These are phyloP conservation scores for Pseudozyma tsukubaensis DNA, from an alignment of 1,284 basidiomycete genomes.

Conservation along the genomic window DNA sequence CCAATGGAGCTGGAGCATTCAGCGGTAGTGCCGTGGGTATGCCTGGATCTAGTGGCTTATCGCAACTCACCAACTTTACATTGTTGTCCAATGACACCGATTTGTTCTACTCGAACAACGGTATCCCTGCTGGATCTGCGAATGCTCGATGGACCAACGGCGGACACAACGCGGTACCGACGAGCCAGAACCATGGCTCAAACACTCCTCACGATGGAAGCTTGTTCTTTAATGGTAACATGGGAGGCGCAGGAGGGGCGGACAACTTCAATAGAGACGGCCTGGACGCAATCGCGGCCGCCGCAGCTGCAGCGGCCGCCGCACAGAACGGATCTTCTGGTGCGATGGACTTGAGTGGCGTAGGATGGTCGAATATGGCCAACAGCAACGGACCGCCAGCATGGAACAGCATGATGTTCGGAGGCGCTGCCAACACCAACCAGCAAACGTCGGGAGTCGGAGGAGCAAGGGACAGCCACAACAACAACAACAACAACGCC, in stretches of 20 bases:
- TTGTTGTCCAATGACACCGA: slow-evolving; percentile 33
- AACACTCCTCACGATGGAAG: slow-evolving; percentile 1
- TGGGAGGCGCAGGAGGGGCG: neutral
- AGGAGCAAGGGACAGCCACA: slow-evolving; percentile 2
- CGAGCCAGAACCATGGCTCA: neutral
- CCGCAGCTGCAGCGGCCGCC: slow-evolving; percentile 26
- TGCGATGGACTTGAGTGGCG: neutral
- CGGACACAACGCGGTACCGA: neutral
- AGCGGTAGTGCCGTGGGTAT: too few species aligned
- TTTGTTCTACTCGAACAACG: slow-evolving; percentile 23
- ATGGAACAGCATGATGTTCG: neutral
- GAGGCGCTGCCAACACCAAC: neutral
- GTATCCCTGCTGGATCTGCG: neutral
- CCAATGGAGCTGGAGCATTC: neutral
- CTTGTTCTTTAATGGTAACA: slow-evolving; percentile 20
- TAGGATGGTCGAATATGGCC: neutral
- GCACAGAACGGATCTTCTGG: neutral
- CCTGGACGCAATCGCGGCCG: slow-evolving; percentile 34
- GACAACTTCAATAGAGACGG: slow-evolving; percentile 26
- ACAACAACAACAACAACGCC: neutral
- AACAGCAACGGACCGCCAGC: neutral
- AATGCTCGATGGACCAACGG: slow-evolving; percentile 15
- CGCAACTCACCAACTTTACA: slow-evolving; percentile 39
- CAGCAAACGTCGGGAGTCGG: neutral
- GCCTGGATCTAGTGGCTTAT: slow-evolving; percentile 9